Conservation (phyloP, 768 basidiomycete species). For the Boletus patriciae region DNA sequence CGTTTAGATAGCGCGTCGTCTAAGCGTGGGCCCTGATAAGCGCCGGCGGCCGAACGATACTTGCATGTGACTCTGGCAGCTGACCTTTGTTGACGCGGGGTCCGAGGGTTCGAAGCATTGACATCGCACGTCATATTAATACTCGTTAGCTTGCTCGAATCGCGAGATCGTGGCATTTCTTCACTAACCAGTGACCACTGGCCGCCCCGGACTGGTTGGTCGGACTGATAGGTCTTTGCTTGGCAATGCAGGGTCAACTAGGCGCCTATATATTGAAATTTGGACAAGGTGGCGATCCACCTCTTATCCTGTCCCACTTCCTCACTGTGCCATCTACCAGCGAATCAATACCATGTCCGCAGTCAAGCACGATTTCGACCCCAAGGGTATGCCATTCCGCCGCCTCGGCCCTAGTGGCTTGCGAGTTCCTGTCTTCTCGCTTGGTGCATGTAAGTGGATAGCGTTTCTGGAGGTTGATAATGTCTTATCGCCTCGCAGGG, state of each 20-base stretch:
- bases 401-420: slow-evolving; percentile 47
- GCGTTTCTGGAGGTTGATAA: background rate
- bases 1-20: background rate
- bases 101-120: too few relatives aligned
- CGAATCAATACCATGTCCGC: slow-evolving; percentile 20
- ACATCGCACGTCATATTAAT: background rate
- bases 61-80: background rate
- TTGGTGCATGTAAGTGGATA: slow-evolving; percentile 46
- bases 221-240: slow-evolving; percentile 13
- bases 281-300: background rate
- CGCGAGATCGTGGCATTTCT: background rate
- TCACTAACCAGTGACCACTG: background rate
- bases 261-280: slow-evolving; percentile 18
- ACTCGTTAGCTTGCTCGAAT: background rate
- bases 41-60: too few relatives aligned
- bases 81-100: background rate
- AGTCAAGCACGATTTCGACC: slow-evolving; percentile 35
- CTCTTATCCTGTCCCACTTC: background rate
- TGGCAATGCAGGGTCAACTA: slow-evolving; percentile 4
- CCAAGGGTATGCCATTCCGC: slow-evolving; percentile 42
- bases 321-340: background rate
- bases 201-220: background rate
- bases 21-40: background rate
- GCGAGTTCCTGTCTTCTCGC: slow-evolving; percentile 51
- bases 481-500: slow-evolving; percentile 28